A percentile compares a stretch with the other conserved stretches of the same genome.
phyloP scores from a whole-genome alignment of 192 early-diverging fungal genomes.

The Coemansia guatemalensis region DNA sequence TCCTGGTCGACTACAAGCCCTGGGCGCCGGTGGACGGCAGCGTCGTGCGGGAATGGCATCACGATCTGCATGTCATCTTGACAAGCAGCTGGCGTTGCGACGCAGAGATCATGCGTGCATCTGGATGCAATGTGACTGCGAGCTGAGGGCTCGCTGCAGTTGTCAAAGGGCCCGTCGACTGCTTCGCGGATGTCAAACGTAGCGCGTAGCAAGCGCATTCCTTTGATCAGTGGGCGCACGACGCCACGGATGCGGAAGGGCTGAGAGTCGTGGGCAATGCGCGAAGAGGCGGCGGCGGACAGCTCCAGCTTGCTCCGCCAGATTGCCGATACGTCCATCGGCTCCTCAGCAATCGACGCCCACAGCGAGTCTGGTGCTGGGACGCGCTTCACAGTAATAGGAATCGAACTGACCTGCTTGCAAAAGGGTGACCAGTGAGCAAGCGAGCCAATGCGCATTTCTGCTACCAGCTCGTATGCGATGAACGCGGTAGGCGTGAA shows the following conservation, averaged over 20 bases:
- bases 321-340: constrained; percentile 29
- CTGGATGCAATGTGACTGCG: constrained; percentile 14
- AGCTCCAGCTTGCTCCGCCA: constrained; percentile 46
- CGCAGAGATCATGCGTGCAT: constrained; percentile 26
- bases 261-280: constrained; percentile 33
- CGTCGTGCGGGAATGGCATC: constrained; percentile 22
- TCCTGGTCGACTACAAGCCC: constrained; percentile 50
- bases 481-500: constrained; percentile 38
- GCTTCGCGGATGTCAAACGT: constrained; percentile 47
- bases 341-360: constrained; percentile 29
- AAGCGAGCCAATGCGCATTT: constrained; percentile 24
- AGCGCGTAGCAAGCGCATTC: constrained; percentile 41
- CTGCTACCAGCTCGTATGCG: constrained; percentile 41
- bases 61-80: constrained; percentile 8
- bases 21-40: constrained; percentile 3
- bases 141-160: neutral
- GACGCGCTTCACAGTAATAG: constrained; percentile 38
- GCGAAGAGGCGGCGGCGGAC: constrained; percentile 33
- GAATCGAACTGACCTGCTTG: constrained; percentile 13
- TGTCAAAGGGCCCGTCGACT: constrained; percentile 28
- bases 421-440: constrained; percentile 20
- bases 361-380: constrained; percentile 38
- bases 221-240: constrained; percentile 40
- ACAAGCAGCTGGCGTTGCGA: neutral
- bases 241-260: constrained; percentile 22